phyloP scores from a whole-genome alignment of 805 yeast species.

The Ogataea paraovalis region DNA sequence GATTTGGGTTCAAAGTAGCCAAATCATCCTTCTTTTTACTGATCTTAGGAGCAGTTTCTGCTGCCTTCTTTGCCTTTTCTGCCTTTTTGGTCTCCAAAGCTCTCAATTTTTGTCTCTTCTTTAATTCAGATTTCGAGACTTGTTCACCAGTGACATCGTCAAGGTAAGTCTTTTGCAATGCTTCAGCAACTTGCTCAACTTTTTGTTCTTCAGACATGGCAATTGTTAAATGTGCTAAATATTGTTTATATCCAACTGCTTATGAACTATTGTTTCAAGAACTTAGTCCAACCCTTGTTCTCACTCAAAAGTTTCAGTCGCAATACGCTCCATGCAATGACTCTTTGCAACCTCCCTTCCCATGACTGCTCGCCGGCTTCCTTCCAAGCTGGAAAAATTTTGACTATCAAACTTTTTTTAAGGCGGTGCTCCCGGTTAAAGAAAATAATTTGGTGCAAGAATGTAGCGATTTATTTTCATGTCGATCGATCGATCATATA shows the following conservation, averaged over 20 bases:
- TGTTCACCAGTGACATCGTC: conserved; percentile 96
- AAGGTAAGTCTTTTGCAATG: conserved; percentile 63
- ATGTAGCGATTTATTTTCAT: no score
- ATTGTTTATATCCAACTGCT: no score
- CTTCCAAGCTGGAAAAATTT: background rate
- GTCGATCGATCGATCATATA: no score
- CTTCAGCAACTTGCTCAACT: conserved; percentile 64
- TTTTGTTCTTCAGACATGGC: conserved; percentile 33
- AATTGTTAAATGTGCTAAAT: background rate
- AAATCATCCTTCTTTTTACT: conserved; percentile 64
- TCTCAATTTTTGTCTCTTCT: conserved; percentile 90
- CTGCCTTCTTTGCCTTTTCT: conserved; percentile 74
- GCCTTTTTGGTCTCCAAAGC: conserved; percentile 86
- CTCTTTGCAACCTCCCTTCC: background rate
- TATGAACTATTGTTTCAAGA: no score
- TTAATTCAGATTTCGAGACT: conserved; percentile 93
- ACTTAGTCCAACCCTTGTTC: no score
- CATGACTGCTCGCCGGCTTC: background rate
- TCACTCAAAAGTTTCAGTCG: background rate
- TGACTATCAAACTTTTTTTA: background rate
- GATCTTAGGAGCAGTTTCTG: conserved; percentile 48
- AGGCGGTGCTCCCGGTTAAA: no score
- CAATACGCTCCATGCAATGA: background rate
- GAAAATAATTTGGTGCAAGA: no score
- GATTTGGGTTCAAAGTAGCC: conserved; percentile 92